Conservation (phyloP, 768 basidiomycete genomes). For the Neoboletus subvelutipes region DNA sequence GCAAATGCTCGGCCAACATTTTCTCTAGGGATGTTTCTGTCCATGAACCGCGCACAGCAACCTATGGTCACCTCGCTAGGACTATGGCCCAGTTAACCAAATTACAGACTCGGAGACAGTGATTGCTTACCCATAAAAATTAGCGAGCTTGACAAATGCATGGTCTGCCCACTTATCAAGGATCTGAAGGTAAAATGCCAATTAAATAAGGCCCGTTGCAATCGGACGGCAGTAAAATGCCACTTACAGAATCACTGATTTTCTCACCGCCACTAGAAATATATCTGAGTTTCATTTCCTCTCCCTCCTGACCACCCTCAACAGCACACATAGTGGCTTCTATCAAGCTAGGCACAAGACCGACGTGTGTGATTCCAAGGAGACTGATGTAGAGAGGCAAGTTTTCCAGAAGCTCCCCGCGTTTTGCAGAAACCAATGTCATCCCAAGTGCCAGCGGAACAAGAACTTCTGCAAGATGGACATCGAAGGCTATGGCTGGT, state of each 20-base stretch:
- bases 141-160: slow-evolving; percentile 43
- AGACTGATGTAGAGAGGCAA: slow-evolving; percentile 41
- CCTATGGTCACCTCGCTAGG: slow-evolving; percentile 56
- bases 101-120: not conserved
- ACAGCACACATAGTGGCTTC: slow-evolving; percentile 44
- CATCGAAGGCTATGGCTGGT: slow-evolving; percentile 52
- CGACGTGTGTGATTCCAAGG: slow-evolving; percentile 48
- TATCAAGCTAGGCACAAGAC: slow-evolving; percentile 52
- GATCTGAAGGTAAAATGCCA: slow-evolving; percentile 20
- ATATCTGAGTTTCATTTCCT: slow-evolving; percentile 38
- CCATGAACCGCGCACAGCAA: slow-evolving; percentile 47
- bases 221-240: not conserved
- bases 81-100: slow-evolving; percentile 14
- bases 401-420: slow-evolving; percentile 40
- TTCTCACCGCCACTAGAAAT: slow-evolving; percentile 54
- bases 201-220: not conserved
- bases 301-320: slow-evolving; percentile 30
- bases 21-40: slow-evolving; percentile 37
- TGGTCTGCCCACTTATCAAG: slow-evolving; percentile 50
- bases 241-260: slow-evolving; percentile 47
- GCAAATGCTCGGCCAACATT: slow-evolving; percentile 47
- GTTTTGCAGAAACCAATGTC: slow-evolving; percentile 42
- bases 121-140: slow-evolving; percentile 44
- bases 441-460: slow-evolving; percentile 44
- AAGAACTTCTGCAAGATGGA: slow-evolving; percentile 47